Percentiles rank a stretch among this genome's conserved stretches.
Conservation (phyloP, 768 basidiomycete species). For the Rhizopogon vesiculosus region DNA sequence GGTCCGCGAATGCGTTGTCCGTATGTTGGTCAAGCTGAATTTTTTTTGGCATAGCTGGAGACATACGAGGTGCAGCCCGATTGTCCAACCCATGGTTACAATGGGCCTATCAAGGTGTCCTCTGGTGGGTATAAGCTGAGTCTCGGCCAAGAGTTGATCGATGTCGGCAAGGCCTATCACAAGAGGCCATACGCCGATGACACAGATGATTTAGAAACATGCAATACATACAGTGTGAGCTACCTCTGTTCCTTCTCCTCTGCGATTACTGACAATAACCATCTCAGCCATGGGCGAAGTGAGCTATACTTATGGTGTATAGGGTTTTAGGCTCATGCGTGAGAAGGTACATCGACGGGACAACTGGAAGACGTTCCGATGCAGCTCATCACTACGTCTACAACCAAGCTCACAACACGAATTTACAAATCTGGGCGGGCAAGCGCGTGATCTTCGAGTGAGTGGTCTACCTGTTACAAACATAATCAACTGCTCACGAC, state of each 20-base stretch:
- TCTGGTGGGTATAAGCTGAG: constrained; percentile 29
- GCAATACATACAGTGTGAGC: constrained; percentile 45
- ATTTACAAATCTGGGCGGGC: constrained; percentile 34
- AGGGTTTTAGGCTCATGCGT: background rate
- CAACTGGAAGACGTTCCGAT: constrained; percentile 53
- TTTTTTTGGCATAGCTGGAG: constrained; percentile 7
- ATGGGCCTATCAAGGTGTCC: constrained; percentile 18
- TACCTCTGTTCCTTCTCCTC: background rate
- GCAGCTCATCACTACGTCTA: constrained; percentile 49
- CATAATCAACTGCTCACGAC: background rate
- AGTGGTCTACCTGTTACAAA: constrained; percentile 5
- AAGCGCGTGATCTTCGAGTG: constrained; percentile 46
- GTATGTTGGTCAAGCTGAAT: background rate
- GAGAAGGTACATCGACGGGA: constrained; percentile 47
- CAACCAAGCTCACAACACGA: constrained; percentile 37
- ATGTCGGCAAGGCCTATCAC: constrained; percentile 42
- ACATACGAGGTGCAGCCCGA: constrained; percentile 13
- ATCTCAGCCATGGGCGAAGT: constrained; percentile 52
- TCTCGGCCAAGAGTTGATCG: constrained; percentile 42
- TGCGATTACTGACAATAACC: background rate
- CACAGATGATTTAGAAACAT: constrained; percentile 38
- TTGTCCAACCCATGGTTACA: constrained; percentile 14
- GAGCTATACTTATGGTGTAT: constrained; percentile 4
- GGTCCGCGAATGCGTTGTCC: constrained; percentile 3
- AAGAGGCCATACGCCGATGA: constrained; percentile 41